Evolutionary conservation across 1,284 basidiomycete species (phyloP).

Genomic region (Marasmius sp.): DNA sequence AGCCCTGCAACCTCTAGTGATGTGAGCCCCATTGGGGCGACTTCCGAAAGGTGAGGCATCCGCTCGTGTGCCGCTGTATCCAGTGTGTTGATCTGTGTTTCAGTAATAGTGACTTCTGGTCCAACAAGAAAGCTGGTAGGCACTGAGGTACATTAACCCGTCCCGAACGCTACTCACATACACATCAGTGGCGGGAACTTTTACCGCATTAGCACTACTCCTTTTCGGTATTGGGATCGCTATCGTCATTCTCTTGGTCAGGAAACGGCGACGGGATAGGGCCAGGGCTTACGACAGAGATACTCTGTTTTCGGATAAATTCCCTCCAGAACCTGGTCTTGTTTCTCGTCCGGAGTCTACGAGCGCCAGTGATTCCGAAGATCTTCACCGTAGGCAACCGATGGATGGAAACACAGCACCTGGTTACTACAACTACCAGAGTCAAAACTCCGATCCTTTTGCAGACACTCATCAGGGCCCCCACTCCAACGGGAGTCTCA

Average conservation of each 20-base stretch:
- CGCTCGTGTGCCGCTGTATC: not conserved
- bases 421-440: constrained; percentile 5
- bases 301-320: constrained; percentile 1
- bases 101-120: constrained; percentile 39
- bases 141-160: not conserved
- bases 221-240: constrained; percentile 22
- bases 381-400: not conserved
- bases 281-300: not conserved
- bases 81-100: constrained; percentile 8
- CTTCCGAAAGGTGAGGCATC: not conserved
- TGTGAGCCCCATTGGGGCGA: not conserved
- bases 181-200: constrained; percentile 43
- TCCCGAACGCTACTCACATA: not conserved
- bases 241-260: constrained; percentile 21
- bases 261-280: constrained; percentile 22
- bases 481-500: constrained; percentile 7
- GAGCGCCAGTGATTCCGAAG: not conserved
- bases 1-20: not conserved
- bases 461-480: not conserved
- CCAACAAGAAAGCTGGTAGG: constrained; percentile 37
- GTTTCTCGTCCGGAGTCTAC: not conserved
- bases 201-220: constrained; percentile 36
- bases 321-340: not conserved
- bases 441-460: constrained; percentile 4
- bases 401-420: not conserved